A percentile compares a stretch with the other conserved stretches of the same genome.
Evolutionary conservation across 1,284 basidiomycete species (phyloP).

Genomic region (Phellinidium pouzarii): DNA sequence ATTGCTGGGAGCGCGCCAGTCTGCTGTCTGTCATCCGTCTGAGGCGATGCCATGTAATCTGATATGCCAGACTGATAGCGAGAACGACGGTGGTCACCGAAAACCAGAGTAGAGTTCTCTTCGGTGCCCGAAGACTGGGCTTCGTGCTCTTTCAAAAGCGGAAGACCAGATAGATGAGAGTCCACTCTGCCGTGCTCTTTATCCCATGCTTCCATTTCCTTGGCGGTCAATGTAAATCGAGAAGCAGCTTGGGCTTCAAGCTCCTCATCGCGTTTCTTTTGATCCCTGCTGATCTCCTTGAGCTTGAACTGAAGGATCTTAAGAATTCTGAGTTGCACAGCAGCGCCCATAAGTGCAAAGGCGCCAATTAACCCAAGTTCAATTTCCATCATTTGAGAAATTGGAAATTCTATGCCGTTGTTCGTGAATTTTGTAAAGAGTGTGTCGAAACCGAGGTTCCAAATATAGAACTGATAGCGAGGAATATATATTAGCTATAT

Average conservation of each 20-base stretch:
- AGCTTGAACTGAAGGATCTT: slow-evolving; percentile 73
- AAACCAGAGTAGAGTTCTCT: slow-evolving; percentile 41
- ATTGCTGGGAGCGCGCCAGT: slow-evolving; percentile 60
- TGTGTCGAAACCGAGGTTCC: slow-evolving; percentile 80
- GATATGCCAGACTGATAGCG: slow-evolving; percentile 62
- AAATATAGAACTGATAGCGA: slow-evolving; percentile 75
- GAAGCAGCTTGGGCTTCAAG: slow-evolving; percentile 72
- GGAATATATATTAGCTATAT: slow-evolving; percentile 12
- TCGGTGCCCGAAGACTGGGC: slow-evolving; percentile 45
- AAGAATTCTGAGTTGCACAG: slow-evolving; percentile 85
- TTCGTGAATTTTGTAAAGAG: slow-evolving; percentile 72
- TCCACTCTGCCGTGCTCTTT: slow-evolving; percentile 62
- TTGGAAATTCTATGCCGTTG: slow-evolving; percentile 70
- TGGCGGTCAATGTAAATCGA: slow-evolving; percentile 57
- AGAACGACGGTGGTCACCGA: slow-evolving; percentile 44
- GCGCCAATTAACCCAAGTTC: slow-evolving; percentile 85
- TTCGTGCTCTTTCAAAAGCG: slow-evolving; percentile 55
- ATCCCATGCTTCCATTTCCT: slow-evolving; percentile 84
- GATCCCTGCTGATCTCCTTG: slow-evolving; percentile 72
- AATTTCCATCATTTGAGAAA: slow-evolving; percentile 88
- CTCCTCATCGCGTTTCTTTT: slow-evolving; percentile 65
- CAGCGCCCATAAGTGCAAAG: slow-evolving; percentile 77
- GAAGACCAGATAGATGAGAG: slow-evolving; percentile 49
- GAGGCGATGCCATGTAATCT: slow-evolving; percentile 59
- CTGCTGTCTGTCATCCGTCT: slow-evolving; percentile 51